These are phyloP conservation scores for Testicularia cyperi DNA, from an alignment of 1,284 basidiomycete genomes.

Conservation along the genomic window DNA sequence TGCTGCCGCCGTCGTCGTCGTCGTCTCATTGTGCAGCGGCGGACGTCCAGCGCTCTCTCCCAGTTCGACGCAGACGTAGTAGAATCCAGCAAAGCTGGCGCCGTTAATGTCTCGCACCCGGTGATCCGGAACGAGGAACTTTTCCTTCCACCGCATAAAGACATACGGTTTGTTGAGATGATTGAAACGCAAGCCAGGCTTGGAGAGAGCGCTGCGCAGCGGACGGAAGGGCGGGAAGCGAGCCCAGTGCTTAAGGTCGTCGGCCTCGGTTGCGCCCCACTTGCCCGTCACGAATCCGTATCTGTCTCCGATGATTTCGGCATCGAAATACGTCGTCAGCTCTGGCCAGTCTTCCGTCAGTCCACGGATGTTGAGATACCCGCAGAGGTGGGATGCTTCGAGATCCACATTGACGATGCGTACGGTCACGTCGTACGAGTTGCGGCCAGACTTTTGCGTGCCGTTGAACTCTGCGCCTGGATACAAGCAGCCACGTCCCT, in stretches of 20 bases:
- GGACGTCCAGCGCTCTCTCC: slow-evolving; percentile 29
- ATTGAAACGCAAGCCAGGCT: slow-evolving; percentile 41
- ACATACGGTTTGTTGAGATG: slow-evolving; percentile 60
- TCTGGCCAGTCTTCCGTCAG: slow-evolving; percentile 59
- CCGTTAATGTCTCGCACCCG: slow-evolving; percentile 90
- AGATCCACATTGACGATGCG: slow-evolving; percentile 56
- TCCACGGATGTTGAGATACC: slow-evolving; percentile 58
- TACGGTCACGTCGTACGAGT: slow-evolving; percentile 54
- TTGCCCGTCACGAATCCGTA: slow-evolving; percentile 53
- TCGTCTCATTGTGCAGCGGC: not conserved
- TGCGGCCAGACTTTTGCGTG: slow-evolving; percentile 51
- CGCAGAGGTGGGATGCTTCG: slow-evolving; percentile 48
- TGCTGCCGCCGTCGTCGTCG: slow-evolving; percentile 6
- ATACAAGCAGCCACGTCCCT: slow-evolving; percentile 46
- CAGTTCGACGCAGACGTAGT: slow-evolving; percentile 80
- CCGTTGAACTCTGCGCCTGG: slow-evolving; percentile 54
- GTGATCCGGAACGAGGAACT: slow-evolving; percentile 90
- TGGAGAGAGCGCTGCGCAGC: slow-evolving; percentile 23
- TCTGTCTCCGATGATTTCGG: slow-evolving; percentile 53
- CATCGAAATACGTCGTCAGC: slow-evolving; percentile 58
- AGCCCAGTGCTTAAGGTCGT: slow-evolving; percentile 57
- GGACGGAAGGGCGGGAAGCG: slow-evolving; percentile 48
- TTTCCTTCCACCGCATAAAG: slow-evolving; percentile 97
- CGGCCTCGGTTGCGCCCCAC: slow-evolving; percentile 53
- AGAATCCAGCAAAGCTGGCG: slow-evolving; percentile 81